These are phyloP conservation scores for Adansonia rubrostipa DNA, from an alignment of 441 rosid species.

Conservation along the genomic window DNA sequence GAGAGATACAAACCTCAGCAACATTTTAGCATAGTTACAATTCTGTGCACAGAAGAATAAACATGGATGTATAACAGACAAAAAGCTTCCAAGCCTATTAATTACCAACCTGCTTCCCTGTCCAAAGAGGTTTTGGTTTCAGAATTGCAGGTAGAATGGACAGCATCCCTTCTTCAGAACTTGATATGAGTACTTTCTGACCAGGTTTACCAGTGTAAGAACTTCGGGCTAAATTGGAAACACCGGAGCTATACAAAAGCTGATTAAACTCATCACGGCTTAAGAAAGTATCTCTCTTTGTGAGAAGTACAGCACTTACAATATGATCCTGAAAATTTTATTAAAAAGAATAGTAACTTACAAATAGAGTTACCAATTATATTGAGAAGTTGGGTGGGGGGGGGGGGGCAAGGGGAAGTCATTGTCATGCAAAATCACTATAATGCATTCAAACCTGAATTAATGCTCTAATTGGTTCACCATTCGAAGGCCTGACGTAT, in stretches of 20 bases:
- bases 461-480: constrained; percentile 88
- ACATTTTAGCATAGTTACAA: background rate
- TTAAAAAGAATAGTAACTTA: constrained; percentile 23
- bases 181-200: constrained; percentile 61
- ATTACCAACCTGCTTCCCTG: constrained; percentile 91
- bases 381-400: constrained; percentile 21
- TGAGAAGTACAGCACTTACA: constrained; percentile 85
- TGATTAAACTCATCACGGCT: constrained; percentile 72
- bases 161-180: constrained; percentile 56
- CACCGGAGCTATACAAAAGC: constrained; percentile 85
- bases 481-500: constrained; percentile 94
- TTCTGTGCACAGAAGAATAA: background rate
- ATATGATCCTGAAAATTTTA: constrained; percentile 78
- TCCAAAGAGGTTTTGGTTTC: constrained; percentile 96
- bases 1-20: background rate
- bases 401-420: constrained; percentile 13
- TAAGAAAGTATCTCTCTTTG: constrained; percentile 92
- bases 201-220: constrained; percentile 64
- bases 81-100: constrained; percentile 15
- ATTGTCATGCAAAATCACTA: constrained; percentile 8
- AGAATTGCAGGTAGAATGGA: constrained; percentile 66
- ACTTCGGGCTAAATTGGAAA: constrained; percentile 50
- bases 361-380: constrained; percentile 4
- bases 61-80: background rate
- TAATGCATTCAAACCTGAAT: constrained; percentile 72